Base-by-base conservation (phyloP, 768 basidiomycete genomes). In the Leucosporidium creatinivorum region DNA sequence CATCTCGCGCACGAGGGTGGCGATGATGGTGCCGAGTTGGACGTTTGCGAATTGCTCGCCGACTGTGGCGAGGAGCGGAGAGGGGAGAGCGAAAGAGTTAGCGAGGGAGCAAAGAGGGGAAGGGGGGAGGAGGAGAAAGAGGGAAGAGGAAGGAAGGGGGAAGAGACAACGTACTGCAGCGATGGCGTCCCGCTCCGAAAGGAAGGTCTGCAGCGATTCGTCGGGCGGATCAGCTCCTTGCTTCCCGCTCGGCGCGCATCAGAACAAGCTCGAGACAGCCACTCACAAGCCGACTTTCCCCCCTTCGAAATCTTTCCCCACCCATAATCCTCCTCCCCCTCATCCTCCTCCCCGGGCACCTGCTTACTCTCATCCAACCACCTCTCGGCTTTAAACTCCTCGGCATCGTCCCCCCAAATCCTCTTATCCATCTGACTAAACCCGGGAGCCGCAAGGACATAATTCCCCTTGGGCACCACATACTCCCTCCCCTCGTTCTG, bases 41-140 rank as follows among this genome's bases (percentile, higher is more conserved):
- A 97, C 80, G 79, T 96, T 93, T 30, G 96, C 96, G 76, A 98
- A 98, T 86, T 92, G 75, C 80, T 93, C 92, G 70, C 92, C 48
- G 25, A 36, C 49, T 44, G 30, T 17, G 0, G 8, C 4, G 15
- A 15, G 13, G 12, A n/a, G 61, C 13, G 17, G 30, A 61, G 33
- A 10, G 10, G 33, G 39, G 15, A 2, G 39, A 44, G 39, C 8
- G 15, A 83, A 81, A 97, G 94, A 74, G 36, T 30, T 17, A 44
- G 39, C 39, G 19, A 36, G 48, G 49, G 30, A 26, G 5, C 21
- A 8, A 28, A 3, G 7, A 26, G 17, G 61, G 17, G 21, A 31
- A 61, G 33, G 12, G 12, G n/a, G n/a, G n/a, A n/a, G n/a, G n/a
- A n/a, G n/a, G n/a, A n/a, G n/a, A n/a, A n/a, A n/a, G n/a, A n/a